These are phyloP conservation scores for Hygrophoropsis aurantiaca DNA, from an alignment of 768 basidiomycete genomes.

Conservation along the genomic window DNA sequence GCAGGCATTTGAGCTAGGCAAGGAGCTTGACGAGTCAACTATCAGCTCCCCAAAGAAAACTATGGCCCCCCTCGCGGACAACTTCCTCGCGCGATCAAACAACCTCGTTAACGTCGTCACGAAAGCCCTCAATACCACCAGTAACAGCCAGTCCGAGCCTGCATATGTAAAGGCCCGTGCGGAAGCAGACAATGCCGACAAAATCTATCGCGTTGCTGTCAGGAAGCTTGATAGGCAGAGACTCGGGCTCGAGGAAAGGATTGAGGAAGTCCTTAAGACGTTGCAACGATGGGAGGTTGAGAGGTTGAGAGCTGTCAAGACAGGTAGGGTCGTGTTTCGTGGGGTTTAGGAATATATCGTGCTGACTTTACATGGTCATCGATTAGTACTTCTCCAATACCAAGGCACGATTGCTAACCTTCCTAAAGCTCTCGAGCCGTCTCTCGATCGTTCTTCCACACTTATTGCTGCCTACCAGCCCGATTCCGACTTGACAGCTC, in stretches of 20 bases:
- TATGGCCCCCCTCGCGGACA: conserved; percentile 46
- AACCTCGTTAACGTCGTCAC: conserved; percentile 70
- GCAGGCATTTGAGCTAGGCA: conserved; percentile 30
- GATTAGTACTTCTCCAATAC: conserved; percentile 77
- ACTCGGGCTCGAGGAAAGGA: conserved; percentile 80
- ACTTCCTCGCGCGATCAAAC: conserved; percentile 66
- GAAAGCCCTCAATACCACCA: conserved; percentile 63
- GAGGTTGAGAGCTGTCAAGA: conserved; percentile 80
- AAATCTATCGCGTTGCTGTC: conserved; percentile 76
- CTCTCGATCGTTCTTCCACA: conserved; percentile 68
- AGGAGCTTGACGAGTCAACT: conserved; percentile 21
- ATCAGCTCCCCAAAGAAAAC: conserved; percentile 27
- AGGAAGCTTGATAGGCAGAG: conserved; percentile 81
- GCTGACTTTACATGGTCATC: neutral
- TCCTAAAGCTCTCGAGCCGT: conserved; percentile 62
- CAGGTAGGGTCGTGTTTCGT: conserved; percentile 54
- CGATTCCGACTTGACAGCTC: conserved; percentile 79
- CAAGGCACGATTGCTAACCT: conserved; percentile 77
- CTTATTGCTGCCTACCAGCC: conserved; percentile 85
- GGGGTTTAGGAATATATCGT: no score
- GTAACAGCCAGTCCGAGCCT: conserved; percentile 52
- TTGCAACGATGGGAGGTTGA: conserved; percentile 88
- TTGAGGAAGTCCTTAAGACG: conserved; percentile 78
- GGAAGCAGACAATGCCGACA: conserved; percentile 82
- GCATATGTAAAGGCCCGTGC: conserved; percentile 65